A percentile compares a stretch with the other conserved stretches of the same genome.
Evolutionary conservation across 176 grass and related monocot species (phyloP).

Genomic region (Neostapfia colusana): DNA sequence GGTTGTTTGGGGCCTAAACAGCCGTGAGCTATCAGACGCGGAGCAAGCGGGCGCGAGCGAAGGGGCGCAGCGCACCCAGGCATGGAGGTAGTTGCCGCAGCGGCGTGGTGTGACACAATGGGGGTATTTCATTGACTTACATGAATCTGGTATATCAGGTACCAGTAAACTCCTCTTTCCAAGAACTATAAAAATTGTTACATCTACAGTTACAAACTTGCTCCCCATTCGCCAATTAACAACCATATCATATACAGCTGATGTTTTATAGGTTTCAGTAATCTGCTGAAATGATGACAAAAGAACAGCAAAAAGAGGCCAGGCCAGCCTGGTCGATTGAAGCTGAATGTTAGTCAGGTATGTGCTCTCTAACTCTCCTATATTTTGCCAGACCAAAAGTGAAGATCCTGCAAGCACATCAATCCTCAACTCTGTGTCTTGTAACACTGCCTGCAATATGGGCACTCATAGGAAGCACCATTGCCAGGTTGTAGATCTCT

Average conservation of each 20-base stretch:
- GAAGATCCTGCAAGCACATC: slow-evolving; percentile 11
- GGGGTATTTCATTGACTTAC: background rate
- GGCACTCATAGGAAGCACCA: slow-evolving; percentile 7
- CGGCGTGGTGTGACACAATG: no score
- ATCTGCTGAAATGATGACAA: background rate
- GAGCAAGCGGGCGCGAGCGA: no score
- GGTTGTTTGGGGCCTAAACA: no score
- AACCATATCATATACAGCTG: slow-evolving; percentile 17
- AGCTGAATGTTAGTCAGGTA: background rate
- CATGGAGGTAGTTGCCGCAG: no score
- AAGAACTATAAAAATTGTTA: slow-evolving; percentile 33
- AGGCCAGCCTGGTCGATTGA: background rate
- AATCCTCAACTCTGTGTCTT: background rate
- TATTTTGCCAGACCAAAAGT: slow-evolving; percentile 13
- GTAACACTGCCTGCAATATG: background rate
- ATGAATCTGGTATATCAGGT: slow-evolving; percentile 9
- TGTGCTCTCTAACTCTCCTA: background rate
- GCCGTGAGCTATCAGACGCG: no score
- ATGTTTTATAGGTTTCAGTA: slow-evolving; percentile 22
- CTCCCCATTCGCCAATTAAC: slow-evolving; percentile 25
- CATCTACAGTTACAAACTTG: slow-evolving; percentile 41
- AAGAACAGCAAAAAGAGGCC: background rate
- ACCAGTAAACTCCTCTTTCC: slow-evolving; percentile 34
- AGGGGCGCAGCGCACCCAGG: no score
- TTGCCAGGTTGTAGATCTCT: background rate